Evolutionary conservation across 1,139 yeast genomes (phyloP), one percentile per base, ranked within the genome.

Genomic region (Pichia sp.): DNA sequence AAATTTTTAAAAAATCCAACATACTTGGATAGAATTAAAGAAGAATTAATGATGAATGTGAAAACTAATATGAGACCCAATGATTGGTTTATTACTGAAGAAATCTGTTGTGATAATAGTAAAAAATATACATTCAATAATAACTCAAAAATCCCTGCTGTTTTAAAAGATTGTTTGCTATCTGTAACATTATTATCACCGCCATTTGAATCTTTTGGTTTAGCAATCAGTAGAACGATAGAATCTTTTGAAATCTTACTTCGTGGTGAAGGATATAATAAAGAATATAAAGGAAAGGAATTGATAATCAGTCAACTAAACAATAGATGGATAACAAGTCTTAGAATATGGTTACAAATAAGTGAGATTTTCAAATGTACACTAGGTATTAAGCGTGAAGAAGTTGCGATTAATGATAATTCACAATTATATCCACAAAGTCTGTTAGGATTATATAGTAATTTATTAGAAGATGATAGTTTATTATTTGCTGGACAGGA

Each of bases 171-270:
- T 28, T 58, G 61, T 31, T 34, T 61, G 35, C 49, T 53, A 9
- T 45, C 56, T 1, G 45, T 61, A 30, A 52, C 60, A 2, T 33
- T 51, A 3, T 46, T 63, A 5, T 54, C 64, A 4, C 56, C 60
- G 1, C 66, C 66, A n/a, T 60, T 61, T 48, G 66, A 63, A 38
- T 61, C 63, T 6, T 53, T 64, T 40, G 60, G 61, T 29, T 46
- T 60, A 1, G 46, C 76, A 8, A 66, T 83, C 35, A 69, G 78
- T 4, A 75, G 76, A 53, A 77, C 87, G 0, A 76, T 86, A 32
- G 78, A 79, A 50, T 76, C 86, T 0, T 63, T 76, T 11, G 96
- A 87, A 59, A 81, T 86, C 10, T 70, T 85, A 0, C 64, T 84
- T 28, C 72, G 96, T 51, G 94, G 94, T 0, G 51, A 56, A 5